Base-by-base conservation (phyloP, 1,284 basidiomycete species). In the Cutaneotrichosporon daszewskae region DNA sequence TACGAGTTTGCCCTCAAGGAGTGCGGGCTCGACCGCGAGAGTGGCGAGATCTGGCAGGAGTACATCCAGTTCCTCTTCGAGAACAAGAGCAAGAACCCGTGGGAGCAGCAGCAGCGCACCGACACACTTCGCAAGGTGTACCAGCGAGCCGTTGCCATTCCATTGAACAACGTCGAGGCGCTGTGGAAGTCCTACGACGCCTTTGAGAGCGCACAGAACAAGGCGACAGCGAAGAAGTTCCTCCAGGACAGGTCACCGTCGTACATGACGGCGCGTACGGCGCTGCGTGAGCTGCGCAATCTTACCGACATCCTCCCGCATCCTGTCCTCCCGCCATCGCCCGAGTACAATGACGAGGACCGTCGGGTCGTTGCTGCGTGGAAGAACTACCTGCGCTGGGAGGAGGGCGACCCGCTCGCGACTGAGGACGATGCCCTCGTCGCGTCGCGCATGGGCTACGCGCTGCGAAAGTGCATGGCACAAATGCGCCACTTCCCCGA, bases 41-140 rank as follows among this genome's bases (percentile, higher is more conserved):
- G 75, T 31, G 77, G 78, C 4, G 71, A 73, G 37, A 75, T 80
- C 36, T 81, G 79, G 79, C 67, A 68, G 37, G 79, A 80, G 56
- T 81, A 79, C 53, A 87, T 97, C 59, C 78, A 83, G 47, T 91
- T 95, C 64, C 70, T 97, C 47, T 84, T 82, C 58, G 79, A 82
- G 24, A 83, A 83, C 37, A 84, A 86, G 74, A 76, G 81, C 2
- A 78, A 77, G 14, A 85, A 83, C 32, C 85, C 87, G 18, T 97
- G 92, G 92, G 91, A 97, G 66, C 83, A 87, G 54, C 89, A 94
- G 60, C 88, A 94, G 65, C 90, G 92, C 69, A 91, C 90, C 82
- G 94, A 97, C 60, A 79, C 82, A 4, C 75, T 98, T 4, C 83
- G 94, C 43, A 89, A 88, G 64, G 82, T 88, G 4, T 96, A 94